Base-by-base conservation (phyloP, 2,329 filamentous ascomycete species). In the Anthostomella pinea region DNA sequence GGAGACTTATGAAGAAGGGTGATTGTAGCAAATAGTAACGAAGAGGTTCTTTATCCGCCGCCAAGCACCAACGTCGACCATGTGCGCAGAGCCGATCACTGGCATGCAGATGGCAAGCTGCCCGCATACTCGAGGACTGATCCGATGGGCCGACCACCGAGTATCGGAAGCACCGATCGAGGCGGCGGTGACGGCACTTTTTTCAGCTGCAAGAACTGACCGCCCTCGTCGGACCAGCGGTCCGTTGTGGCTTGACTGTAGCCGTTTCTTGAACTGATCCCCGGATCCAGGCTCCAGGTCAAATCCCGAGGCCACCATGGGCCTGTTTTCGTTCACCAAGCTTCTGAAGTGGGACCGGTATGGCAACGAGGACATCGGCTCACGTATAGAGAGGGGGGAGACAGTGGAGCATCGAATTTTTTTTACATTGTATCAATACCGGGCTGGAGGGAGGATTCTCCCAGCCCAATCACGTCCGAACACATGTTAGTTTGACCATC, bases 381-480 rank as follows among this genome's bases (percentile, higher is more conserved):
- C n/a, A n/a, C n/a, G n/a, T n/a, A n/a, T n/a, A n/a, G n/a, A n/a
- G n/a, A n/a, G n/a, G n/a, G n/a, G n/a, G n/a, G n/a, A n/a, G n/a
- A 30, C 28, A 20, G n/a, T 18, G 20, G 16, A 30, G 28, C 14
- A 13, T 15, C 9, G 25, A 6, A 16, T 27, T n/a, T n/a, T n/a
- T n/a, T n/a, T n/a, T n/a, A n/a, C n/a, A n/a, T n/a, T n/a, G n/a
- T n/a, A n/a, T n/a, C n/a, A n/a, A n/a, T n/a, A n/a, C n/a, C n/a
- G n/a, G n/a, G n/a, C n/a, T 24, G 15, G 19, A 41, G 32, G 41
- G 33, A 34, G 20, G 7, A 6, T 17, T 13, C 14, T 28, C 9
- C 19, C 18, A 22, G 35, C 38, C 45, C 47, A 50, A 48, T 48
- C 41, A 50, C 17, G 34, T 24, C 9, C n/a, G 26, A 25, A 46